phyloP scores from a whole-genome alignment of 164 flowering plant genomes.

The Tetracentron sinense region DNA sequence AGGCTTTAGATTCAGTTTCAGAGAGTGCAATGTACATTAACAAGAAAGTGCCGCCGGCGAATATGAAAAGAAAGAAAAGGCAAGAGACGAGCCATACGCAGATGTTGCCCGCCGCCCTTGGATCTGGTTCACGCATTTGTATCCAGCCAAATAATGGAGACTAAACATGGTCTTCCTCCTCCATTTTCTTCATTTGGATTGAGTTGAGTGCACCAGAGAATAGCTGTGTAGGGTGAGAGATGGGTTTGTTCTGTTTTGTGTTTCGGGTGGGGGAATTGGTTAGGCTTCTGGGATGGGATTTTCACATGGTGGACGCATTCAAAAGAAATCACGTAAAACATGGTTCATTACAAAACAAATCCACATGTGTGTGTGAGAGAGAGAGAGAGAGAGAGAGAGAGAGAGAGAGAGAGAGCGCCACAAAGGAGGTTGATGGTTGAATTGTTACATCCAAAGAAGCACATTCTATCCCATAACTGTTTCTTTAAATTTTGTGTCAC shows the following conservation, averaged over 20 bases:
- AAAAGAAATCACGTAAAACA: conserved; percentile 3
- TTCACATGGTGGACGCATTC: conserved; percentile 19
- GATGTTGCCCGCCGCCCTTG: conserved; percentile 19
- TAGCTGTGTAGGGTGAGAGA: conserved; percentile 1
- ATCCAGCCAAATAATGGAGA: background rate
- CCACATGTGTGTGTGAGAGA: background rate
- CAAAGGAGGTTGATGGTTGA: no score
- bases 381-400: background rate
- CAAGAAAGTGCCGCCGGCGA: conserved; percentile 33
- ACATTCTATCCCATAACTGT: no score
- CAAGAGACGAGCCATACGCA: conserved; percentile 33
- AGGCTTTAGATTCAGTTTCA: conserved; percentile 10
- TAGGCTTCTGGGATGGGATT: background rate
- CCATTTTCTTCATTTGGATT: conserved; percentile 6
- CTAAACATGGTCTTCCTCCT: conserved; percentile 12
- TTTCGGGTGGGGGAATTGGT: background rate
- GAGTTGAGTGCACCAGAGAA: background rate
- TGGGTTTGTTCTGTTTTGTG: no score
- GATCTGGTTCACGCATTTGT: conserved; percentile 33
- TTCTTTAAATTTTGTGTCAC: no score
- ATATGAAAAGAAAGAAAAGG: conserved; percentile 15
- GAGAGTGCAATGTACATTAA: conserved; percentile 27
- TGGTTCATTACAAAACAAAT: background rate
- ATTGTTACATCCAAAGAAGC: no score
- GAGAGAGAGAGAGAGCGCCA: no score